phyloP scores from a whole-genome alignment of 805 yeast genomes.

The Spencermartinsiella europaea region DNA sequence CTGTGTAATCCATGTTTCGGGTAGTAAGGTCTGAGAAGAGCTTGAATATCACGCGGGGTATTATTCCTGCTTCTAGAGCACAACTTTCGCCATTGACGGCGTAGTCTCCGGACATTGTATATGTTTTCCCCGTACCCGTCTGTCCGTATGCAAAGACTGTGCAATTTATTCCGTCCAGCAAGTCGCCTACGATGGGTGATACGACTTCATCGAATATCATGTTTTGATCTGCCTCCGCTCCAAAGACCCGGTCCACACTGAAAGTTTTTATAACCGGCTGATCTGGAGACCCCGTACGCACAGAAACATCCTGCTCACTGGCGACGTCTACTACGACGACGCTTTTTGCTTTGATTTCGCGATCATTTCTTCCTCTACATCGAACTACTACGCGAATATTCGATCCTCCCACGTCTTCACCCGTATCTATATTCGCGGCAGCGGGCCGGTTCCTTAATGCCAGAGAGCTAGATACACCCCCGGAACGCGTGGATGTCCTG shows the following conservation, averaged over 20 bases:
- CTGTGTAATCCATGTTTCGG: conserved; percentile 48
- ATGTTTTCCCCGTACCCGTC: conserved; percentile 91
- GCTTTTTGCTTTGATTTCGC: conserved; percentile 52
- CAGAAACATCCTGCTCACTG: conserved; percentile 4
- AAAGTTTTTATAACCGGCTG: conserved; percentile 29
- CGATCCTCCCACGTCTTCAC: no score
- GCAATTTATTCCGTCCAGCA: conserved; percentile 62
- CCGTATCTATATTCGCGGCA: no score
- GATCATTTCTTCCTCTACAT: conserved; percentile 53
- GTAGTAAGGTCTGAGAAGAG: conserved; percentile 46
- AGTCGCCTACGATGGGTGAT: conserved; percentile 46
- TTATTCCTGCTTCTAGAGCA: conserved; percentile 47
- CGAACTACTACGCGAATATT: conserved; percentile 49
- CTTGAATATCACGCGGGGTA: conserved; percentile 49
- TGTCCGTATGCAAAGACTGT: conserved; percentile 91
- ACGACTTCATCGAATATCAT: conserved; percentile 44
- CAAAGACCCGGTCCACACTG: conserved; percentile 61
- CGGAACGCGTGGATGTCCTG: neutral
- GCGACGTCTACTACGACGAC: conserved; percentile 44
- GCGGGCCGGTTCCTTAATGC: no score
- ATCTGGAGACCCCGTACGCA: neutral
- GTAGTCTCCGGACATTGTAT: conserved; percentile 52
- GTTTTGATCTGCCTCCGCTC: conserved; percentile 45
- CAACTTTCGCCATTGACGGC: conserved; percentile 24
- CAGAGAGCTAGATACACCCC: no score